phyloP scores from a whole-genome alignment of 257 asterid genomes.

The Solanum rostratum region DNA sequence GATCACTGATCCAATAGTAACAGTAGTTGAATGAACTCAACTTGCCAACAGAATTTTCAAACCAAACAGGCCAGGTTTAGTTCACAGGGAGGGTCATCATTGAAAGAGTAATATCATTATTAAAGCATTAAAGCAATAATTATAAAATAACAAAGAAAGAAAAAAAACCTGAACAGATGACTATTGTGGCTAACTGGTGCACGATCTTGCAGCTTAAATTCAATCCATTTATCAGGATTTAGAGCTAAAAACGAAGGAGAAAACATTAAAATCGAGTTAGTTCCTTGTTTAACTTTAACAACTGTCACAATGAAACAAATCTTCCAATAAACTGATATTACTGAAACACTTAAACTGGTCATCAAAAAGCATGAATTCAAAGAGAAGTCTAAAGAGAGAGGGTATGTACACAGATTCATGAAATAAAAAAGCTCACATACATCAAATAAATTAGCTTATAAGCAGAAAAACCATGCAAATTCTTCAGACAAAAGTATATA shows the following conservation, averaged over 20 bases:
- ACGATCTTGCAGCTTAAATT: conserved; percentile 84
- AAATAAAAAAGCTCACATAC: neutral
- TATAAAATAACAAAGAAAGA: neutral
- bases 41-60: neutral
- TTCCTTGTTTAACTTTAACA: neutral
- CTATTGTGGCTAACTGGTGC: conserved; percentile 88
- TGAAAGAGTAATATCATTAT: neutral
- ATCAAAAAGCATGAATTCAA: neutral
- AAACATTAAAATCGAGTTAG: neutral
- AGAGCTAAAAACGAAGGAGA: conserved; percentile 49
- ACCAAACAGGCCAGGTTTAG: neutral
- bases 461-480: neutral
- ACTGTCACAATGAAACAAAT: neutral
- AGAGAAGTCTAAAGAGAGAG: neutral
- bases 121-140: neutral
- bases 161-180: conserved; percentile 64
- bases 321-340: neutral
- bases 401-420: neutral
- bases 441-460: neutral
- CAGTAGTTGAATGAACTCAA: neutral
- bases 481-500: neutral
- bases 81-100: neutral
- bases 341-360: neutral
- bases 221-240: conserved; percentile 82
- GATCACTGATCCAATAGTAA: neutral